Conservation (phyloP, 2,329 filamentous ascomycete genomes). For the Paracamarosporium sp. region DNA sequence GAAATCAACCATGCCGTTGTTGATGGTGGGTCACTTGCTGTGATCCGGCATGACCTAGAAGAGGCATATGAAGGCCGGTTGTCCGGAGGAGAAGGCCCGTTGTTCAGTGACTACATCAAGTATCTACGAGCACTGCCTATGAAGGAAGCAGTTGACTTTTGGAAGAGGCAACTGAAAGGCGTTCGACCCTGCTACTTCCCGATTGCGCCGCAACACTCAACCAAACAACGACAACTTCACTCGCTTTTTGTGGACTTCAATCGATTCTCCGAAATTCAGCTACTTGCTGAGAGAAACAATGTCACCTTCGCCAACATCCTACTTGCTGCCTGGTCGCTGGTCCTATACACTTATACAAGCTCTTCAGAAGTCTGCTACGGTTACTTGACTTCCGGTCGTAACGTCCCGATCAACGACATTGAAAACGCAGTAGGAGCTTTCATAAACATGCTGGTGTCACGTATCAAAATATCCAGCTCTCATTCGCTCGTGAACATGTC, state of each 20-base stretch:
- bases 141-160: conserved; percentile 33
- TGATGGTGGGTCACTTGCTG: conserved; percentile 39
- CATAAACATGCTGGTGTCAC: conserved; percentile 50
- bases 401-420: conserved; percentile 54
- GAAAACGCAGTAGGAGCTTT: conserved; percentile 56
- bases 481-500: conserved; percentile 27
- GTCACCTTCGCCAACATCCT: conserved; percentile 43
- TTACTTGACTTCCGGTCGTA: conserved; percentile 47
- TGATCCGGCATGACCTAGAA: conserved; percentile 39
- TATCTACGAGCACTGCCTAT: conserved; percentile 32
- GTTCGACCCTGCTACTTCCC: conserved; percentile 44
- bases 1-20: conserved; percentile 45
- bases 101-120: conserved; percentile 46
- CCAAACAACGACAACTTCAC: conserved; percentile 31
- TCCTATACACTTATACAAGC: conserved; percentile 37
- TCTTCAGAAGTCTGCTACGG: conserved; percentile 45
- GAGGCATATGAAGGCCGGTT: conserved; percentile 37
- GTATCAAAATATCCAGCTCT: conserved; percentile 22
- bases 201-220: conserved; percentile 24
- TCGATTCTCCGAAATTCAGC: conserved; percentile 36
- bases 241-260: conserved; percentile 38
- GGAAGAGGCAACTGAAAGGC: conserved; percentile 38
- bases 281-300: conserved; percentile 31
- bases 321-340: conserved; percentile 39
- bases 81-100: conserved; percentile 30